phyloP scores from a whole-genome alignment of 345 rosid genomes.

The Syzygium grande region DNA sequence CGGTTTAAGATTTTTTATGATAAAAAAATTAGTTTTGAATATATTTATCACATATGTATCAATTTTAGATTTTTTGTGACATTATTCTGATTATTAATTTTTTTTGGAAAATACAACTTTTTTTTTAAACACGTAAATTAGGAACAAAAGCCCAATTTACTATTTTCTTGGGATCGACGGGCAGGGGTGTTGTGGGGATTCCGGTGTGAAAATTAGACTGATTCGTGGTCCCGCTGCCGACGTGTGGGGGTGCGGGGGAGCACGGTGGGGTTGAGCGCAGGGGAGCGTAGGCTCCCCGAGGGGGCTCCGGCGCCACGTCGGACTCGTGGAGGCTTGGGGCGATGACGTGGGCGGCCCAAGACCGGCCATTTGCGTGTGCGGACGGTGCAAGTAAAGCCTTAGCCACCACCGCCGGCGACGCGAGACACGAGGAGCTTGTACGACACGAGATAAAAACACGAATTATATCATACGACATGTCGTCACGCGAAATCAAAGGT shows the following conservation, averaged over 20 bases:
- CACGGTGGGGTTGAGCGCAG: neutral
- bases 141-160: neutral
- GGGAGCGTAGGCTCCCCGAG: neutral
- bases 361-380: constrained; percentile 19
- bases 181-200: neutral
- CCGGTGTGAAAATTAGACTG: neutral
- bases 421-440: too few species aligned
- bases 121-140: neutral
- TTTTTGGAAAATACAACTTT: neutral
- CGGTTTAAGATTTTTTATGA: rapidly evolving
- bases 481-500: too few species aligned
- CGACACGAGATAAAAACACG: neutral
- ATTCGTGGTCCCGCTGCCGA: neutral
- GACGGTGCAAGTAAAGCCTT: constrained; percentile 14
- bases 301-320: constrained; percentile 19
- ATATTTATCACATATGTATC: neutral
- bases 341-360: constrained; percentile 22
- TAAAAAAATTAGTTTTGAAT: neutral
- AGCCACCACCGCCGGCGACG: neutral
- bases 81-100: neutral
- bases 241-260: constrained; percentile 2
- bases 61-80: rapidly evolving
- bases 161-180: neutral
- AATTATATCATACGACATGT: neutral
- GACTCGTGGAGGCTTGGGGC: constrained; percentile 5